Conservation (phyloP, 139 green algal genomes). For the Nannochloris sp. region DNA sequence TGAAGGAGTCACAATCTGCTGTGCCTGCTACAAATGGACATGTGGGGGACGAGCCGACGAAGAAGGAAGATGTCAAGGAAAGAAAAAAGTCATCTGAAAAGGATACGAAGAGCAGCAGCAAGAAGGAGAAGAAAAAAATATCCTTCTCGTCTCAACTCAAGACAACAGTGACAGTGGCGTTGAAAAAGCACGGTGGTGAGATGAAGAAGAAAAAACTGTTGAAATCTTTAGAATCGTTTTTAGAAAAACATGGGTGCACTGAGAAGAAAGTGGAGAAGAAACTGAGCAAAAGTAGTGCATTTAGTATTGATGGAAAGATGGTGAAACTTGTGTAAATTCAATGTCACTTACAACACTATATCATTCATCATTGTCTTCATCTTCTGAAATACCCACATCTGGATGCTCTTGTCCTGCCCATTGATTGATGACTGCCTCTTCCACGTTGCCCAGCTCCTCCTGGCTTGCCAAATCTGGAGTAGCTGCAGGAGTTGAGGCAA, state of each 20-base stretch:
- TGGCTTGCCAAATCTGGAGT: constrained; percentile 16
- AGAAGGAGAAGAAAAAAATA: constrained; percentile 13
- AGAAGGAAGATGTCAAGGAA: not conserved
- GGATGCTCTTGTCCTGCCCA: constrained; percentile 8
- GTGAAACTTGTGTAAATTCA: not conserved
- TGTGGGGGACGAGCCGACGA: too few relatives aligned
- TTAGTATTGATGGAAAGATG: not conserved
- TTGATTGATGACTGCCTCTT: constrained; percentile 27
- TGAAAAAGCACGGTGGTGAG: not conserved
- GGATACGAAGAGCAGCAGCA: not conserved
- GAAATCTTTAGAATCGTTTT: not conserved
- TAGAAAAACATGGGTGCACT: not conserved
- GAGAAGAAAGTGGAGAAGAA: not conserved
- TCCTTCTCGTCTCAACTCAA: too few relatives aligned
- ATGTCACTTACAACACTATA: not conserved
- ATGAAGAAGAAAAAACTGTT: not conserved
- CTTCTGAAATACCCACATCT: not conserved
- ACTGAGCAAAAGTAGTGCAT: not conserved
- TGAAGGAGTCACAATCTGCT: not conserved
- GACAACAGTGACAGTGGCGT: not conserved
- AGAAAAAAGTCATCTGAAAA: too few relatives aligned
- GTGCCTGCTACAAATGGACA: too few relatives aligned
- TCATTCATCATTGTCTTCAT: constrained; percentile 8
- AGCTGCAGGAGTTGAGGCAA: constrained; percentile 5
- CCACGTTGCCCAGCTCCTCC: constrained; percentile 22